These are phyloP conservation scores for Neurospora discreta DNA, from an alignment of 495 filamentous ascomycete species.

Conservation along the genomic window DNA sequence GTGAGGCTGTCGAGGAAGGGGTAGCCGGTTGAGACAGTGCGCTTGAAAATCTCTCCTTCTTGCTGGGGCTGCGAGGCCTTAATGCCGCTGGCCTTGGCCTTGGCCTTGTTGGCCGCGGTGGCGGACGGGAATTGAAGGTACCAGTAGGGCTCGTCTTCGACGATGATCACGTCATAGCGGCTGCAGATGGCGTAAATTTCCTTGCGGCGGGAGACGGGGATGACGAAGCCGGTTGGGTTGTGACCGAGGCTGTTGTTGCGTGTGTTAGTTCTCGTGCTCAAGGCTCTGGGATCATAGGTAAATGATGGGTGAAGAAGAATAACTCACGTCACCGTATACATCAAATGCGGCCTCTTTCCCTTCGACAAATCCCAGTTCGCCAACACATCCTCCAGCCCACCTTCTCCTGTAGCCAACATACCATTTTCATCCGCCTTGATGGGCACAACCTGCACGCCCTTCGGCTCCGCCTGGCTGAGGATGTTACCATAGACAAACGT, in stretches of 20 bases:
- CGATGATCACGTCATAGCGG: constrained; percentile 79
- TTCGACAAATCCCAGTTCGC: constrained; percentile 66
- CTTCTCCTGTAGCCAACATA: constrained; percentile 54
- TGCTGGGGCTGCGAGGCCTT: not conserved
- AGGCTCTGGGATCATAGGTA: too few relatives aligned
- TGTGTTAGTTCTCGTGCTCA: not conserved
- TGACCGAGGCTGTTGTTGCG: constrained; percentile 58
- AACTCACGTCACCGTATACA: constrained; percentile 83
- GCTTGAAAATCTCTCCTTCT: constrained; percentile 5
- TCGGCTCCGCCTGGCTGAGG: constrained; percentile 51
- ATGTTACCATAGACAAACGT: constrained; percentile 70
- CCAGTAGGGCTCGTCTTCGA: constrained; percentile 97
- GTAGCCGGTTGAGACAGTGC: constrained; percentile 54
- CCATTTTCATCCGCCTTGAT: constrained; percentile 70
- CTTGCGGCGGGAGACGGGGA: constrained; percentile 57
- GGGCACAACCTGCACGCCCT: constrained; percentile 58
- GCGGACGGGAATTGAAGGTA: constrained; percentile 80
- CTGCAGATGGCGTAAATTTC: constrained; percentile 73
- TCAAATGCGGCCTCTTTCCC: constrained; percentile 66
- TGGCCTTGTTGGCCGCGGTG: constrained; percentile 15
- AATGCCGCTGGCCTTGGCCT: not conserved
- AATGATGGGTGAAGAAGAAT: too few relatives aligned
- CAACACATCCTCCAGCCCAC: constrained; percentile 66
- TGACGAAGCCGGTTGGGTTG: constrained; percentile 73
- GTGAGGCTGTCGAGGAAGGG: constrained; percentile 74